Percentiles rank a stretch among this genome's conserved stretches.
phyloP scores from a whole-genome alignment of 2,329 filamentous ascomycete species.

The Aciculosporium take region DNA sequence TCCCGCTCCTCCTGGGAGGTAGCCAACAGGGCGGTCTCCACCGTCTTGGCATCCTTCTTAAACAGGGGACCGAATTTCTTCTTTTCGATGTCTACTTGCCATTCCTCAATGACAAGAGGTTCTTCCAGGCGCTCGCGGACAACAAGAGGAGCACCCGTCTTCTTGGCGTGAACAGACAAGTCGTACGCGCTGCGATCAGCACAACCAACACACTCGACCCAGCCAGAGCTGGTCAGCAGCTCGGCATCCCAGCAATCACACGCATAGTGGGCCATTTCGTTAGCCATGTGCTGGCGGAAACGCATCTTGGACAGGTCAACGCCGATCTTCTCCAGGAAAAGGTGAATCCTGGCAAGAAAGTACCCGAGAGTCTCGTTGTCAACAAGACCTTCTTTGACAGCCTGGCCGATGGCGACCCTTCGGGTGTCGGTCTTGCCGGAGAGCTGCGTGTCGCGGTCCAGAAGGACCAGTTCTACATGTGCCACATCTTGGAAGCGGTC shows the following conservation, averaged over 20 bases:
- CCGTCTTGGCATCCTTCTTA: constrained; percentile 82
- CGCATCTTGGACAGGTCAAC: constrained; percentile 78
- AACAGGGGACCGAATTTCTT: constrained; percentile 93
- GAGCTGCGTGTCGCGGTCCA: constrained; percentile 75
- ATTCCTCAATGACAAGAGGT: constrained; percentile 72
- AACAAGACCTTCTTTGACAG: constrained; percentile 67
- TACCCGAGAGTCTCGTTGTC: constrained; percentile 98
- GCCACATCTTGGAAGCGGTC: constrained; percentile 73
- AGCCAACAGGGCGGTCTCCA: constrained; percentile 64
- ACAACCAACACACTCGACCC: constrained; percentile 97
- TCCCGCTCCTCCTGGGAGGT: constrained; percentile 71
- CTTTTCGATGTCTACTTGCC: constrained; percentile 75
- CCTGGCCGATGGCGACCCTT: constrained; percentile 68
- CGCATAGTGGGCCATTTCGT: constrained; percentile 76
- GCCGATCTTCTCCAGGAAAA: constrained; percentile 80
- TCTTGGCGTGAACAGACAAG: constrained; percentile 80
- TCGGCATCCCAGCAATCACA: constrained; percentile 97
- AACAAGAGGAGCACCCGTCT: constrained; percentile 73
- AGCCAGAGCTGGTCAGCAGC: constrained; percentile 79
- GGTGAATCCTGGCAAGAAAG: constrained; percentile 85
- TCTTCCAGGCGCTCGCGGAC: constrained; percentile 71
- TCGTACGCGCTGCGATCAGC: constrained; percentile 94
- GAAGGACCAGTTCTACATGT: constrained; percentile 66
- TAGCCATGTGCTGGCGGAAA: constrained; percentile 90
- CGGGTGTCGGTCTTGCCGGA: constrained; percentile 66